Evolutionary conservation across 2,329 filamentous ascomycete species (phyloP), one percentile per base, ranked within the genome.

Genomic region (Chaetomium sp.): DNA sequence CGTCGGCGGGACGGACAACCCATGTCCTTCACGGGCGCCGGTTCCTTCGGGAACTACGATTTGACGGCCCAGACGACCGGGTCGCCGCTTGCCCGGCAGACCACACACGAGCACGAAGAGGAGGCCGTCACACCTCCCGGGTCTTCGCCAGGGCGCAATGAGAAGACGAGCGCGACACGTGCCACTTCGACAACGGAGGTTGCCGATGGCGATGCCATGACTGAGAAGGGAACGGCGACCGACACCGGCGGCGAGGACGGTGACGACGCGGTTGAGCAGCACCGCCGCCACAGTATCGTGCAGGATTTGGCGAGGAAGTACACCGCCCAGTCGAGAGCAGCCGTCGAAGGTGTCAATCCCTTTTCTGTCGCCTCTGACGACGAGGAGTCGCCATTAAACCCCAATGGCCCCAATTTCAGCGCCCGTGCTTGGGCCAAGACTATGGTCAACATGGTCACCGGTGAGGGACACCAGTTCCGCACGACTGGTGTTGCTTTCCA

Each of bases 401-500:
- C 83, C 5, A 74, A 75, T 51, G 78, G 78, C 54, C 75, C 75
- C 16, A 78, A 81, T n/a, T 86, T 86, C 74, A 81, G 77, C 64
- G 78, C 81, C n/a, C 76, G 78, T 25, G 76, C 77, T 3, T 90
- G 88, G 88, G 84, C 85, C 65, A 87, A 84, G 77, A 79, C 85
- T 38, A 74, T 89, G 10, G 82, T 87, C 35, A 79, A 81, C 66
- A 76, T 85, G 66, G 78, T 81, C 54, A 79, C 80, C 35, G 79
- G 77, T 66, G 82, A 84, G 64, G 87, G 85, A 60, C 79, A 81
- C 68, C 74, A 77, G 16, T 86, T 86, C 74, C 83, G 88, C 70
- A 85, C 84, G 16, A 82, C 85, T 0, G 89, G 89, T 55, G 81
- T 92, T 53, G 81, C 83, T 58, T 91, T 89, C 78, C 83, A 85